Base-by-base conservation (phyloP, 345 rosid genomes). In the Schrenkiella parvula region DNA sequence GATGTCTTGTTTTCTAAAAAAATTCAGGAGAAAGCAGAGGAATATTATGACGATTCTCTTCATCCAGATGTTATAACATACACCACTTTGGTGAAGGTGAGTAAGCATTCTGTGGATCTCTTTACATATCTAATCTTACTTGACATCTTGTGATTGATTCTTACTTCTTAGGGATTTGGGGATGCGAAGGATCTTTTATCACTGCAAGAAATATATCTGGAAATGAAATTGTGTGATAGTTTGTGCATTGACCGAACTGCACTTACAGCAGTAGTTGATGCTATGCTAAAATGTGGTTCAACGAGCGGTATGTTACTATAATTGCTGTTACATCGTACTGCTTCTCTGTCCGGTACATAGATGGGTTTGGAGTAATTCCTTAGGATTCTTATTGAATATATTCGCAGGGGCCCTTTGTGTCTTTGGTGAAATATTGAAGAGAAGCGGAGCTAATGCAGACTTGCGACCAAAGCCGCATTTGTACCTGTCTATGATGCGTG, bases 381-480 rank as follows among this genome's bases (percentile, higher is more conserved):
- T 26, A 53, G 29, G 51, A 21, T 50, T 51, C 73, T 66, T 53
- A 29, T 32, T 39, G 63, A 51, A 59, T 72, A 25, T 75, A 54
- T 72, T 66, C 53, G 0, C 72, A 86, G 91, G 81, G 50, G 91
- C 93, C 57, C 86, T 88, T 74, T 90, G 90, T 84, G 70, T 83
- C 37, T 90, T 88, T 79, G 96, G 93, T 69, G 93, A 90, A 80
- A 78, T 88, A 44, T 37, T 88, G 68, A 88, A 90, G 83, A 78
- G 46, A 70, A 81, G 86, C 35, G 86, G 87, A 48, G 65, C 66
- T 46, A 75, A 83, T 73, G 76, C 29, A 34, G 70, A 43, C 46
- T 75, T 88, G 69, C 75, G 85, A 60, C 96, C 96, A 63, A 90
- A 88, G 77, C 90, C 93, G 65, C 89, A 86, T 79, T 83, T 90